Conservation (phyloP, 2,329 filamentous ascomycete species). For the Aureobasidium musti region DNA sequence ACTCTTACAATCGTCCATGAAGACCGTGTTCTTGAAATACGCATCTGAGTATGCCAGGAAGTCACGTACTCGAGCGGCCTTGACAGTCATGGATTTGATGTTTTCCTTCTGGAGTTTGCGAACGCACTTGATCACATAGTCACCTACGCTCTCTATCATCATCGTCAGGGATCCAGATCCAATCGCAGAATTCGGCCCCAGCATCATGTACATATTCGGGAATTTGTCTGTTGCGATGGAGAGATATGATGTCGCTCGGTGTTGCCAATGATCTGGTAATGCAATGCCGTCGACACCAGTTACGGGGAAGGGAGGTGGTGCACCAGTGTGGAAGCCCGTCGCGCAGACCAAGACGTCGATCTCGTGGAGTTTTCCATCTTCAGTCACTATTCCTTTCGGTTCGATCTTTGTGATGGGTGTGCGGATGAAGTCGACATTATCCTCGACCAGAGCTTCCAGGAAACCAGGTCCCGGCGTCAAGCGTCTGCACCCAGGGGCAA, state of each 20-base stretch:
- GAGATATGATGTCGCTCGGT: constrained; percentile 36
- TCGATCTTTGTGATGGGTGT: constrained; percentile 46
- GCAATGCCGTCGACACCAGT: constrained; percentile 39
- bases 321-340: constrained; percentile 45
- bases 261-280: constrained; percentile 42
- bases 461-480: constrained; percentile 56
- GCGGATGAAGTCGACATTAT: constrained; percentile 51
- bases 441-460: constrained; percentile 51
- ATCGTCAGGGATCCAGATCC: constrained; percentile 45
- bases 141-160: constrained; percentile 46
- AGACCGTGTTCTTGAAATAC: constrained; percentile 52
- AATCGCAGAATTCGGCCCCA: constrained; percentile 47
- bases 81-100: constrained; percentile 49
- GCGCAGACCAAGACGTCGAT: constrained; percentile 48
- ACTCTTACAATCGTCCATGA: constrained; percentile 49
- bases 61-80: constrained; percentile 52
- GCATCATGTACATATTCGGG: constrained; percentile 49
- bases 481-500: constrained; percentile 52
- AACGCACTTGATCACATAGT: constrained; percentile 39
- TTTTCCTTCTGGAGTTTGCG: constrained; percentile 41
- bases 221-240: constrained; percentile 33
- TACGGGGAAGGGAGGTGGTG: constrained; percentile 46
- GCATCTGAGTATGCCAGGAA: constrained; percentile 51
- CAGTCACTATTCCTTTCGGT: constrained; percentile 44
- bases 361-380: constrained; percentile 44